These are phyloP conservation scores for Microcyclospora pomicola DNA, from an alignment of 2,329 filamentous ascomycete genomes.

Conservation along the genomic window DNA sequence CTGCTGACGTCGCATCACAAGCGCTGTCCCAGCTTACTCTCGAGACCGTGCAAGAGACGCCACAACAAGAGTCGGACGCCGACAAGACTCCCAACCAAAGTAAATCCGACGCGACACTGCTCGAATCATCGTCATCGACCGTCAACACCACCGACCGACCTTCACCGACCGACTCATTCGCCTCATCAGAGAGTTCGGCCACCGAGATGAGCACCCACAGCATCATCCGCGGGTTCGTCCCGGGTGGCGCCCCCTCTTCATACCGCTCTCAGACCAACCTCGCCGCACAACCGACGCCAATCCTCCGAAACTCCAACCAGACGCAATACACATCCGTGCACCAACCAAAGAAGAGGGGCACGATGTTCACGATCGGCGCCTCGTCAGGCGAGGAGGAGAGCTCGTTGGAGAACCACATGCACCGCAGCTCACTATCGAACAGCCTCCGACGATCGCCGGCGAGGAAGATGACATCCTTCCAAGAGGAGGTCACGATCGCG, in stretches of 20 bases:
- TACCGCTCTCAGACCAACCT: slow-evolving; percentile 49
- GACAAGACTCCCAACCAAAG: background rate
- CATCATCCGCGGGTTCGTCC: slow-evolving; percentile 76
- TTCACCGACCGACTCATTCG: slow-evolving; percentile 26
- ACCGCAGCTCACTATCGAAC: slow-evolving; percentile 42
- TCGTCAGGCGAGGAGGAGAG: slow-evolving; percentile 79
- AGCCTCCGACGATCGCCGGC: slow-evolving; percentile 32
- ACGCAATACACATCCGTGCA: slow-evolving; percentile 12
- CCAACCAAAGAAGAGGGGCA: slow-evolving; percentile 48
- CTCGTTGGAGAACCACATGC: slow-evolving; percentile 53
- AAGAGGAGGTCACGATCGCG: slow-evolving; percentile 56
- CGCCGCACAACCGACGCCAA: slow-evolving; percentile 39
- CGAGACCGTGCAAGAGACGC: background rate
- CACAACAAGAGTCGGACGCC: background rate
- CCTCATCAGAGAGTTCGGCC: slow-evolving; percentile 48
- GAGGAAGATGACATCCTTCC: slow-evolving; percentile 75
- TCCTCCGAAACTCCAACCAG: slow-evolving; percentile 40
- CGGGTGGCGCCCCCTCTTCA: slow-evolving; percentile 56
- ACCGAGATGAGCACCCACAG: slow-evolving; percentile 50
- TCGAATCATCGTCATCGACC: slow-evolving; percentile 48
- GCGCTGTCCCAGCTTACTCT: background rate
- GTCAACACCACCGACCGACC: slow-evolving; percentile 26
- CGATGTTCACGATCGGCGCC: slow-evolving; percentile 57
- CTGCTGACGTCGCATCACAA: slow-evolving; percentile 10
- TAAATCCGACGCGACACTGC: slow-evolving; percentile 7